Evolutionary conservation across 2,329 filamentous ascomycete species (phyloP).

Genomic region (Biscogniauxia mediterranea): DNA sequence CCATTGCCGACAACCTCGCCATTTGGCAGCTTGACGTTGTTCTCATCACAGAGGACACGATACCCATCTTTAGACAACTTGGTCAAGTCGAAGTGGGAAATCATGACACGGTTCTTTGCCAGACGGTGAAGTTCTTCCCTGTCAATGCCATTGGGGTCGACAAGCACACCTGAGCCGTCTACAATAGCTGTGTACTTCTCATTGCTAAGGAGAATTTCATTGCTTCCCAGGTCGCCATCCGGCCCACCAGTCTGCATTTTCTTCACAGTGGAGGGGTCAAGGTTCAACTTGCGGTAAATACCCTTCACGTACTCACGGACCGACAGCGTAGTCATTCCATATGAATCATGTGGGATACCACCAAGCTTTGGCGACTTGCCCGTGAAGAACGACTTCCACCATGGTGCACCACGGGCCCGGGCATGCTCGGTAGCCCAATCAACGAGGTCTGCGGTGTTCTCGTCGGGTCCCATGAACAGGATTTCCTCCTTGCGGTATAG

Average conservation of each 20-base stretch:
- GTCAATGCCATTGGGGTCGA: slow-evolving; percentile 87
- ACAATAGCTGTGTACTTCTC: slow-evolving; percentile 95
- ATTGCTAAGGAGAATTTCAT: slow-evolving; percentile 93
- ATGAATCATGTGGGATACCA: slow-evolving; percentile 92
- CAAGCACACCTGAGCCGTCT: slow-evolving; percentile 93
- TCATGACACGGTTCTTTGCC: slow-evolving; percentile 85
- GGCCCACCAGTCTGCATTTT: slow-evolving; percentile 98
- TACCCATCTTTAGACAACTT: slow-evolving; percentile 90
- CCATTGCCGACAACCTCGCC: slow-evolving; percentile 89
- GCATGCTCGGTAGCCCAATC: slow-evolving; percentile 99
- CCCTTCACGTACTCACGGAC: slow-evolving; percentile 95
- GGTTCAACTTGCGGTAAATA: slow-evolving; percentile 92
- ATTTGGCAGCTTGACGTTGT: slow-evolving; percentile 79
- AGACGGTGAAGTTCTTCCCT: slow-evolving; percentile 79
- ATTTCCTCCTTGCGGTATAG: slow-evolving; percentile 94
- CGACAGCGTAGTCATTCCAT: slow-evolving; percentile 97
- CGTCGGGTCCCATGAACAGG: slow-evolving; percentile 96
- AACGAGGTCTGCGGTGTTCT: slow-evolving; percentile 96
- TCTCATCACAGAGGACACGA: slow-evolving; percentile 88
- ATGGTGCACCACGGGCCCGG: slow-evolving; percentile 79
- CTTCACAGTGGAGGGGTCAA: slow-evolving; percentile 79
- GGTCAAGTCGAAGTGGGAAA: slow-evolving; percentile 76
- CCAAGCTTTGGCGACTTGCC: slow-evolving; percentile 95
- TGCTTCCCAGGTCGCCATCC: slow-evolving; percentile 93
- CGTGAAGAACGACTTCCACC: slow-evolving; percentile 99